Evolutionary conservation across 2,329 filamentous ascomycete species (phyloP).

Genomic region (Lasiodiplodia theobromae): DNA sequence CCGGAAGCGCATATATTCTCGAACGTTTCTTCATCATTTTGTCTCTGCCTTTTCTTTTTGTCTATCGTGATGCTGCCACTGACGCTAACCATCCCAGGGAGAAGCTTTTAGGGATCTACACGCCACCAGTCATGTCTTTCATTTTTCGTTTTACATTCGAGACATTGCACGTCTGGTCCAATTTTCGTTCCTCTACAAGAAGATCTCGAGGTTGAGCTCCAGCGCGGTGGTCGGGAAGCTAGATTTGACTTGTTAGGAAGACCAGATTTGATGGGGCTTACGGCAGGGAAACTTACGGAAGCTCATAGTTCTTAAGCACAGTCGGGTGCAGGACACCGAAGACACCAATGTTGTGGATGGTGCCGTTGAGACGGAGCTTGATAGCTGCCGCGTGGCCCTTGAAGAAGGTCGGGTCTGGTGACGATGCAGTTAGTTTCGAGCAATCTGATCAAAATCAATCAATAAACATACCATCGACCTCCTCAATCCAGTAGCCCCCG

Average conservation of each 20-base stretch:
- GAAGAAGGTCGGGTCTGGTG: constrained; percentile 83
- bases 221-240: constrained; percentile 92
- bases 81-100: background rate
- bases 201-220: constrained; percentile 93
- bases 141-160: background rate
- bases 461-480: constrained; percentile 71
- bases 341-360: constrained; percentile 79
- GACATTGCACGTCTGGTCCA: background rate
- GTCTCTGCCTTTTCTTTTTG: constrained; percentile 3
- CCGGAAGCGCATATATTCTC: background rate
- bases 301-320: constrained; percentile 91
- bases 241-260: constrained; percentile 27
- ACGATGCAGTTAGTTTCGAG: background rate
- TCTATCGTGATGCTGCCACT: constrained; percentile 19
- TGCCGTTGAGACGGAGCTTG: constrained; percentile 75
- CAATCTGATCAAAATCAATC: background rate
- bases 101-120: constrained; percentile 4
- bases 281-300: constrained; percentile 65
- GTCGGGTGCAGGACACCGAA: constrained; percentile 94
- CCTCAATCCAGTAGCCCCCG: constrained; percentile 88
- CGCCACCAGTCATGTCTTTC: background rate
- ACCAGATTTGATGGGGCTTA: background rate
- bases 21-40: constrained; percentile 14
- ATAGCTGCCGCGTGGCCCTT: constrained; percentile 87
- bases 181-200: constrained; percentile 65